These are phyloP conservation scores for Erysimum cheiranthoides DNA, from an alignment of 345 rosid genomes.

Conservation along the genomic window DNA sequence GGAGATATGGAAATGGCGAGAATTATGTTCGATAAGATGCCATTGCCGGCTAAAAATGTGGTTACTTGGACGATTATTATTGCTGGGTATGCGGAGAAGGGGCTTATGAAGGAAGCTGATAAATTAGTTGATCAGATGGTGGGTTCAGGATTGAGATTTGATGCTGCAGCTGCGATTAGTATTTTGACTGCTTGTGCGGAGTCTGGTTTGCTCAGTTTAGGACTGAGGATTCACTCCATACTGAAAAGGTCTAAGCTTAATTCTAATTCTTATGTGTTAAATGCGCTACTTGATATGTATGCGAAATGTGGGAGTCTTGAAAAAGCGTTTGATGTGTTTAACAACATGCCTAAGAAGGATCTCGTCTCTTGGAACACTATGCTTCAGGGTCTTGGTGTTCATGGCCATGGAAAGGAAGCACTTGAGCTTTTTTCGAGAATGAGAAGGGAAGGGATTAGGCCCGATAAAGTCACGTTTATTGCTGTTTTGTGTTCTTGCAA, in stretches of 20 bases:
- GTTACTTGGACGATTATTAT: constrained; percentile 90
- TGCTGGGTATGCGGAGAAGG: constrained; percentile 80
- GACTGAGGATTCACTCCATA: constrained; percentile 63
- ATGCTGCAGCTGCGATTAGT: constrained; percentile 69
- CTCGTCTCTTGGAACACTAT: constrained; percentile 87
- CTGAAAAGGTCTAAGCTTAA: constrained; percentile 52
- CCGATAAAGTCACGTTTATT: constrained; percentile 71
- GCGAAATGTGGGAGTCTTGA: constrained; percentile 75
- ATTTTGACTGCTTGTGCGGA: constrained; percentile 84
- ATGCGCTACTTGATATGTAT: constrained; percentile 87
- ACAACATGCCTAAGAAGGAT: constrained; percentile 63
- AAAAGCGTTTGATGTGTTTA: constrained; percentile 64
- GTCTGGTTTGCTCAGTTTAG: constrained; percentile 79
- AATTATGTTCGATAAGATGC: constrained; percentile 77
- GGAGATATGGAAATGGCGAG: constrained; percentile 91
- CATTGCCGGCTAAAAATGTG: constrained; percentile 59
- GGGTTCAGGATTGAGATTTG: constrained; percentile 57
- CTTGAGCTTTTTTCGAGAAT: constrained; percentile 70
- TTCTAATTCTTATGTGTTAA: constrained; percentile 58
- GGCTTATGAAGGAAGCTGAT: constrained; percentile 65
- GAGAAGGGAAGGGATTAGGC: constrained; percentile 69
- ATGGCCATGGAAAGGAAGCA: constrained; percentile 75
- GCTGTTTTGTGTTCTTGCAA: constrained; percentile 84
- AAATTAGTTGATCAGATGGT: constrained; percentile 65
- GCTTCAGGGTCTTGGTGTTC: constrained; percentile 83